These are phyloP conservation scores for Podaxis pistillaris DNA, from an alignment of 768 basidiomycete species.

Conservation along the genomic window DNA sequence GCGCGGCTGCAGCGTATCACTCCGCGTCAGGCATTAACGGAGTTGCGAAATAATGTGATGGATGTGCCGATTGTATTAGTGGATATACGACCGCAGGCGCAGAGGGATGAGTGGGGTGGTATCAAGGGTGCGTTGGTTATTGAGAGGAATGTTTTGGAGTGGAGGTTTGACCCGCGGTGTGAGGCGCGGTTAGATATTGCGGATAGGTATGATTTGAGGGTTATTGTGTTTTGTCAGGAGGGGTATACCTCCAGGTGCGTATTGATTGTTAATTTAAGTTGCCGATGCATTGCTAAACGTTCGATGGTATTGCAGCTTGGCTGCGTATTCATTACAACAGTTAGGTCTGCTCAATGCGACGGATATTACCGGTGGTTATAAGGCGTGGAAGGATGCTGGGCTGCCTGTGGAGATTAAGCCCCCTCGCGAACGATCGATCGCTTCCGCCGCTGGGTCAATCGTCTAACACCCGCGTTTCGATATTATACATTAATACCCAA, in stretches of 20 bases:
- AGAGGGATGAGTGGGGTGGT: slow-evolving; percentile 55
- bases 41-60: slow-evolving; percentile 51
- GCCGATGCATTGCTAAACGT: neutral
- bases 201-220: slow-evolving; percentile 70
- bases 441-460: slow-evolving; percentile 26
- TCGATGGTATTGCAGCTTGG: slow-evolving; percentile 43
- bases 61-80: slow-evolving; percentile 70
- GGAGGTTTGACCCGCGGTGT: slow-evolving; percentile 74
- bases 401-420: slow-evolving; percentile 49
- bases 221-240: slow-evolving; percentile 76
- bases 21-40: slow-evolving; percentile 56
- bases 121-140: slow-evolving; percentile 71
- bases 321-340: slow-evolving; percentile 66
- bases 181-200: slow-evolving; percentile 60
- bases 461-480: slow-evolving; percentile 17
- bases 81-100: slow-evolving; percentile 68
- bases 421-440: slow-evolving; percentile 18
- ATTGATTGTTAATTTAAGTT: neutral
- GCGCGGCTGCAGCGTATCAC: slow-evolving; percentile 64
- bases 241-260: slow-evolving; percentile 57
- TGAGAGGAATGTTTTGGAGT: slow-evolving; percentile 77
- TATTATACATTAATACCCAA: neutral
- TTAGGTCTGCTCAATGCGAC: slow-evolving; percentile 73
- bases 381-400: slow-evolving; percentile 68
- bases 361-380: slow-evolving; percentile 73